These are phyloP conservation scores for Nicotiana tomentosiformis DNA, from an alignment of 257 asterid genomes.

Conservation along the genomic window DNA sequence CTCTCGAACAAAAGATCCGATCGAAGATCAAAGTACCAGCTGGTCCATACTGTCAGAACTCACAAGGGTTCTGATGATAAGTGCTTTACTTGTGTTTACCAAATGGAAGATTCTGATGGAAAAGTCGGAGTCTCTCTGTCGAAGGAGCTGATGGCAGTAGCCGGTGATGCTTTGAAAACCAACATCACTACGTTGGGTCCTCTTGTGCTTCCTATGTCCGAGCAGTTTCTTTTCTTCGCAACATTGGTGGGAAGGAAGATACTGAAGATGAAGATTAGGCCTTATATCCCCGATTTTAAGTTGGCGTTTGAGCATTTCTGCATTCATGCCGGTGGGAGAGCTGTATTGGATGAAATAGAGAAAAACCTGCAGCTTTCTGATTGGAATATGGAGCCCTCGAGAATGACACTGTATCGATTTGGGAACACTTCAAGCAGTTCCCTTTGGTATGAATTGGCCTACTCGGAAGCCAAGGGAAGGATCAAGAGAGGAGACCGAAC, in stretches of 20 bases:
- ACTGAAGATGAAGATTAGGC: conserved; percentile 65
- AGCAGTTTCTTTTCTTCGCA: conserved; percentile 65
- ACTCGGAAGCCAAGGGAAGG: conserved; percentile 72
- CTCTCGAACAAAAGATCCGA: conserved; percentile 65
- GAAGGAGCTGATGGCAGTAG: conserved; percentile 72
- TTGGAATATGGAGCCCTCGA: conserved; percentile 83
- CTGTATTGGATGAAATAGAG: conserved; percentile 74
- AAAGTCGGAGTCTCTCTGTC: conserved; percentile 61
- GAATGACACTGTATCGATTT: conserved; percentile 70
- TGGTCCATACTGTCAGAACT: conserved; percentile 73
- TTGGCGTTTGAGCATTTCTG: conserved; percentile 82
- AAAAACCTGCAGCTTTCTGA: conserved; percentile 62
- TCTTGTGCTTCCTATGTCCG: conserved; percentile 74
- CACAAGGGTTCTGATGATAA: conserved; percentile 68
- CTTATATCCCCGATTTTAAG: conserved; percentile 73
- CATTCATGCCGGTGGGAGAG: conserved; percentile 88
- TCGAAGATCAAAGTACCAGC: conserved; percentile 45
- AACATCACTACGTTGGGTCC: conserved; percentile 74
- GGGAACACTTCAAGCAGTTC: conserved; percentile 90
- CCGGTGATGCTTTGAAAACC: conserved; percentile 69
- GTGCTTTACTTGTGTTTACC: conserved; percentile 64
- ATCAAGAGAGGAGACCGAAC: conserved; percentile 74
- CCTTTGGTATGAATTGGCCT: conserved; percentile 71
- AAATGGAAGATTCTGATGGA: conserved; percentile 57
- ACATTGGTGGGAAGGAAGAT: conserved; percentile 52